These are phyloP conservation scores for Hemisphaericaspora xylanilytica DNA, from an alignment of 1,139 yeast species.

Conservation along the genomic window DNA sequence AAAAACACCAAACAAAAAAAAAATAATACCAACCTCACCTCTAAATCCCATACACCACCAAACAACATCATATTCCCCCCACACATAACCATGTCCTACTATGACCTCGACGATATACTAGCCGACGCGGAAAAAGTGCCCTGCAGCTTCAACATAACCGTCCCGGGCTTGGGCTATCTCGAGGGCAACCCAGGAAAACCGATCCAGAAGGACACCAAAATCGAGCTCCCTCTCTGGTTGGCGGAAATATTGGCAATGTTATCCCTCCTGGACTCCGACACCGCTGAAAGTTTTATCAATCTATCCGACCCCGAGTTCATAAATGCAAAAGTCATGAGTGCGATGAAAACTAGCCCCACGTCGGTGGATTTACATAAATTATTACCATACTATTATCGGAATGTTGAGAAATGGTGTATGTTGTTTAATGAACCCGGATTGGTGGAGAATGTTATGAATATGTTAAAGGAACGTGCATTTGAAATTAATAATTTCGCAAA, in stretches of 20 bases:
- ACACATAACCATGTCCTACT: constrained; percentile 40
- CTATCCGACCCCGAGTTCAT: constrained; percentile 69
- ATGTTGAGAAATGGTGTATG: constrained; percentile 72
- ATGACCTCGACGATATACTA: constrained; percentile 84
- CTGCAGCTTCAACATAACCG: constrained; percentile 69
- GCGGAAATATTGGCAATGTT: constrained; percentile 73
- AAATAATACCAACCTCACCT: too few species aligned
- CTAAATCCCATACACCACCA: neutral
- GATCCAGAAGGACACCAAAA: constrained; percentile 59
- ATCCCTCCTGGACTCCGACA: constrained; percentile 32
- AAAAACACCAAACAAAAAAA: too few species aligned
- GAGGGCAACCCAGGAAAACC: constrained; percentile 76
- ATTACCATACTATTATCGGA: constrained; percentile 61
- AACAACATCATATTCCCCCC: too few species aligned
- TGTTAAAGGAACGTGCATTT: constrained; percentile 63
- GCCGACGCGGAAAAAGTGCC: constrained; percentile 74
- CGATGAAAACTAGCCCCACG: constrained; percentile 73
- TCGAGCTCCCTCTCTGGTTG: constrained; percentile 88
- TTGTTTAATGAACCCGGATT: constrained; percentile 68
- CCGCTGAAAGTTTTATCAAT: constrained; percentile 60
- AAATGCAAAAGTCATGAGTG: constrained; percentile 64
- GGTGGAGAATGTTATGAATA: constrained; percentile 49
- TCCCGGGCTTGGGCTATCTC: constrained; percentile 85
- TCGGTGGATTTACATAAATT: constrained; percentile 68
- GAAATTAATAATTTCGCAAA: constrained; percentile 72